These are phyloP conservation scores for Rachicladosporium sp. DNA, from an alignment of 2,329 filamentous ascomycete genomes.

Conservation along the genomic window DNA sequence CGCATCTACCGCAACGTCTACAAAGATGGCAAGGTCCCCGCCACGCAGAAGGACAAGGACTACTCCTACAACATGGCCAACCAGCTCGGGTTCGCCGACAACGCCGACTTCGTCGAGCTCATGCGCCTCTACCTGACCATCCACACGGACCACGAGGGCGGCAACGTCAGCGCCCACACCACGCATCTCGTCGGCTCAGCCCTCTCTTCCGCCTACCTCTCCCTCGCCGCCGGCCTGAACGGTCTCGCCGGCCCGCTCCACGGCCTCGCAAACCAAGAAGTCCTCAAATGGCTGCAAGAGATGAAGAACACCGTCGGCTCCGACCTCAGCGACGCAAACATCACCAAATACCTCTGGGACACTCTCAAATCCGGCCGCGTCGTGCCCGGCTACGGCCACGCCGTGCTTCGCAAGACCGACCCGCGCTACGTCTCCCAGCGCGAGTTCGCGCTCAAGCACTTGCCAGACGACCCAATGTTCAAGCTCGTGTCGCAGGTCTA, in stretches of 20 bases:
- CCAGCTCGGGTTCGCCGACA: conserved; percentile 92
- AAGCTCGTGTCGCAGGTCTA: conserved; percentile 99
- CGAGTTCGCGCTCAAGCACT: conserved; percentile 86
- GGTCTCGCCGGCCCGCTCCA: conserved; percentile 96
- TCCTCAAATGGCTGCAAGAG: conserved; percentile 96
- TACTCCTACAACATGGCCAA: conserved; percentile 99
- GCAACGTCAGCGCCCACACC: conserved; percentile 96
- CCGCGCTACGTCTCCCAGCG: conserved; percentile 98
- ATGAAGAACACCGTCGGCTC: conserved; percentile 94
- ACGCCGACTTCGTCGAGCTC: conserved; percentile 94
- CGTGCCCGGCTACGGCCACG: conserved; percentile 95
- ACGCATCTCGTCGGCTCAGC: conserved; percentile 95
- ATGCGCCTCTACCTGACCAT: conserved; percentile 99
- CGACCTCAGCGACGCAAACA: conserved; percentile 89
- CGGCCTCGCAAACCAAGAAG: conserved; percentile 99
- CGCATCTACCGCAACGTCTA: conserved; percentile 99
- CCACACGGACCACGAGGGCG: conserved; percentile 99
- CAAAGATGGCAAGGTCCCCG: conserved; percentile 97
- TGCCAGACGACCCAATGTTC: conserved; percentile 98
- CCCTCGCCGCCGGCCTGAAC: conserved; percentile 90
- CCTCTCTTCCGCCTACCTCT: conserved; percentile 94
- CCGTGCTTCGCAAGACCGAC: conserved; percentile 98
- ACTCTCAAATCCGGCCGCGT: conserved; percentile 93
- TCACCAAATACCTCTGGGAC: conserved; percentile 97
- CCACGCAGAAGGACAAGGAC: conserved; percentile 97